phyloP scores from a whole-genome alignment of 2,329 filamentous ascomycete species.

The Aurifilum marmelostoma region DNA sequence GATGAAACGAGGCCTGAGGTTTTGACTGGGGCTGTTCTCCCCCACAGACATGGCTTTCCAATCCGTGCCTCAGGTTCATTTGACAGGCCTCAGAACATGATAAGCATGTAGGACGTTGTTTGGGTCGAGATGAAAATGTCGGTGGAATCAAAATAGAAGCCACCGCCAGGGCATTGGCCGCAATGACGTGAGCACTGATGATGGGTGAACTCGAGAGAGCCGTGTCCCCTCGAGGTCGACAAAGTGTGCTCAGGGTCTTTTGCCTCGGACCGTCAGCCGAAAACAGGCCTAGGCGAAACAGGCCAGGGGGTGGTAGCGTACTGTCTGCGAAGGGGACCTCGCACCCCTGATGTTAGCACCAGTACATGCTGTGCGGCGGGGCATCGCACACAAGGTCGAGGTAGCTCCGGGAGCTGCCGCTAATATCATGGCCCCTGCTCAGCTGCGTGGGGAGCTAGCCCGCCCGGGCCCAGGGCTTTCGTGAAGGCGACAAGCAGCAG shows the following conservation, averaged over 20 bases:
- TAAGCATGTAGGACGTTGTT: slow-evolving; percentile 7
- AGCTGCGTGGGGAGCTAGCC: neutral
- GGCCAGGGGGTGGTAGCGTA: neutral
- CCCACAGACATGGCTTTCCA: neutral
- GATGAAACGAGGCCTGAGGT: slow-evolving; percentile 18
- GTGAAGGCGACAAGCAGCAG: neutral
- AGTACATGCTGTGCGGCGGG: neutral
- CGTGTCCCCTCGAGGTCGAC: neutral
- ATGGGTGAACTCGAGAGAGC: slow-evolving; percentile 5
- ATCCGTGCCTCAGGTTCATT: neutral
- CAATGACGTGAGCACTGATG: slow-evolving; percentile 1
- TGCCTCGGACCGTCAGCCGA: slow-evolving; percentile 9
- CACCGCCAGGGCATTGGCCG: neutral
- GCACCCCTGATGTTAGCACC: neutral
- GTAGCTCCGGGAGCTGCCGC: slow-evolving; percentile 13
- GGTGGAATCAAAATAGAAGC: slow-evolving; percentile 8
- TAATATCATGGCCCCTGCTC: slow-evolving; percentile 1
- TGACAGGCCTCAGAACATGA: neutral
- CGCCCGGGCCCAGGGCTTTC: slow-evolving; percentile 7
- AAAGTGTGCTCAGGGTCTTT: neutral
- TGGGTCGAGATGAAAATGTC: slow-evolving; percentile 4
- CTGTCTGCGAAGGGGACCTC: neutral
- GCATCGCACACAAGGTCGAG: neutral
- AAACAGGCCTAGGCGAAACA: slow-evolving; percentile 11
- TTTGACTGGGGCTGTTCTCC: neutral